Percentiles rank a stretch among this genome's conserved stretches.
Evolutionary conservation across 2,329 filamentous ascomycete genomes (phyloP).

Genomic region (Colletotrichum echinochloae): DNA sequence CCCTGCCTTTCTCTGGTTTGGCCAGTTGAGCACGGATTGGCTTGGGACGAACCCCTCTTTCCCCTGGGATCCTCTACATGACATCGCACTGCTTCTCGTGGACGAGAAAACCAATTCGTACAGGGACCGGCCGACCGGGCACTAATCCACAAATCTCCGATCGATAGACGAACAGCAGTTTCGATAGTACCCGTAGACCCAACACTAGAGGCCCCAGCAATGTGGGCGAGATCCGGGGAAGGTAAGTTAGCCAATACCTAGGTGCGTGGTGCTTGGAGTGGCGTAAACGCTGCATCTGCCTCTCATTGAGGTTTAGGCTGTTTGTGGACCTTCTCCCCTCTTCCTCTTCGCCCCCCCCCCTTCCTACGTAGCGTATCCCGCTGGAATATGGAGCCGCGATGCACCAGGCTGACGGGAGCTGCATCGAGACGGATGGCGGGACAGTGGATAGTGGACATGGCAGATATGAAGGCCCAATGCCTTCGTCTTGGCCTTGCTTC

Average conservation of each 20-base stretch:
- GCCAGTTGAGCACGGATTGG: slow-evolving; percentile 2
- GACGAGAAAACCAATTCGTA: background rate
- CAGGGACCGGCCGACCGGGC: background rate
- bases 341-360: slow-evolving; percentile 5
- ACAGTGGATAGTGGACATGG: slow-evolving; percentile 12
- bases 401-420: slow-evolving; percentile 13
- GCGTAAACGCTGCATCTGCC: slow-evolving; percentile 21
- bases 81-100: background rate
- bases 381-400: slow-evolving; percentile 24
- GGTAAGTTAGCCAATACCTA: slow-evolving; percentile 23
- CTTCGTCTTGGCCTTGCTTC: slow-evolving; percentile 1
- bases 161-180: slow-evolving; percentile 25
- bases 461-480: slow-evolving; percentile 16
- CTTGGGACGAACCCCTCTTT: background rate
- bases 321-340: background rate
- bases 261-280: slow-evolving; percentile 9
- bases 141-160: slow-evolving; percentile 31
- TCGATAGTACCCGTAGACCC: background rate
- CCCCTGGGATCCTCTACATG: slow-evolving; percentile 4
- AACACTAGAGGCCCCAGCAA: slow-evolving; percentile 1
- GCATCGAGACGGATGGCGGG: slow-evolving; percentile 20
- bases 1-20: slow-evolving; percentile 6
- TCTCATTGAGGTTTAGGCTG: slow-evolving; percentile 26
- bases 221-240: slow-evolving; percentile 35
- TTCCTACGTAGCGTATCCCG: slow-evolving; percentile 12